Percentiles rank a stretch among this genome's conserved stretches.
Conservation (phyloP, 306 rosid species). For the Quillaja saponaria region DNA sequence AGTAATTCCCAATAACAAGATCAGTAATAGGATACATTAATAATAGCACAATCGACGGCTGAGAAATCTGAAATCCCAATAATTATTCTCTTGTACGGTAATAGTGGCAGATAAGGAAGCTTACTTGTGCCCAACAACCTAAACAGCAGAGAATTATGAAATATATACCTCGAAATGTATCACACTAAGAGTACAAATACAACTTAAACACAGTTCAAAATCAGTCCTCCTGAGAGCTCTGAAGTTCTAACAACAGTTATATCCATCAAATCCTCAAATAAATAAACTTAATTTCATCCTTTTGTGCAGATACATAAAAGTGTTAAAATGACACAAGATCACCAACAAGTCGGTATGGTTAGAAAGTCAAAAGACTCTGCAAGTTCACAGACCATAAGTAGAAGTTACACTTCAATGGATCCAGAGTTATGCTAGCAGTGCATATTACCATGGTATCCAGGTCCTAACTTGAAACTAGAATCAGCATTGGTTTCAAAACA, state of each 20-base stretch:
- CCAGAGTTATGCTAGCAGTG: slow-evolving; percentile 13
- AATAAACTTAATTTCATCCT: slow-evolving; percentile 35
- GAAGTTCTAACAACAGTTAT: slow-evolving; percentile 27
- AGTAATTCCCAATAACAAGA: slow-evolving; percentile 74
- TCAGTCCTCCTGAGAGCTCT: slow-evolving; percentile 23
- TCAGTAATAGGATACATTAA: slow-evolving; percentile 67
- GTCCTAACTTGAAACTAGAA: slow-evolving; percentile 26
- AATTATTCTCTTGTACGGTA: slow-evolving; percentile 44
- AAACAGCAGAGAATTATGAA: slow-evolving; percentile 25
- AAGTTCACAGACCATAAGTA: slow-evolving; percentile 29
- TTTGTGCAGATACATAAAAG: neutral
- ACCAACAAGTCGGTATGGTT: neutral
- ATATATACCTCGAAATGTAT: slow-evolving; percentile 26
- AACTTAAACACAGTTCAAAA: slow-evolving; percentile 23
- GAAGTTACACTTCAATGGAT: slow-evolving; percentile 28
- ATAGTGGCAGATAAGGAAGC: slow-evolving; percentile 30
- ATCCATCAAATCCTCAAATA: slow-evolving; percentile 32
- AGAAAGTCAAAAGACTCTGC: slow-evolving; percentile 29
- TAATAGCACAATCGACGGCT: slow-evolving; percentile 53
- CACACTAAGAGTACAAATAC: slow-evolving; percentile 19
- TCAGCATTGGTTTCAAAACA: slow-evolving; percentile 9
- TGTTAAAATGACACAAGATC: neutral
- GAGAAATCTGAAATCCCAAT: slow-evolving; percentile 57
- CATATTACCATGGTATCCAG: slow-evolving; percentile 15
- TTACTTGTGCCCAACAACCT: slow-evolving; percentile 33